Evolutionary conservation across 1,284 basidiomycete species (phyloP).

Genomic region (Sanghuangporus sanghuang): DNA sequence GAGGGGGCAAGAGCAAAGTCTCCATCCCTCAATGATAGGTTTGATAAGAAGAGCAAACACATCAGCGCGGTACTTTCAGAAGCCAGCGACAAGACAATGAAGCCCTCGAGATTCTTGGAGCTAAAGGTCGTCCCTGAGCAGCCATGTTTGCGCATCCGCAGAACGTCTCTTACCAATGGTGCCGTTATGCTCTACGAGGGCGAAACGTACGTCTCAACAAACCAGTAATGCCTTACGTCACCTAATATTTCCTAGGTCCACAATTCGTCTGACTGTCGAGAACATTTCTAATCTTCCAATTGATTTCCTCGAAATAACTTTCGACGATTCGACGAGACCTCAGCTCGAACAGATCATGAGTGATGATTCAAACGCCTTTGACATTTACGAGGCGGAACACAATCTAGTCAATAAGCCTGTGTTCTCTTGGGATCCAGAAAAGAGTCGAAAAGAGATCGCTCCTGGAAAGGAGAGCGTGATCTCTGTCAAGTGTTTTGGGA

Average conservation of each 20-base stretch:
- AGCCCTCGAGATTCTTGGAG: constrained; percentile 50
- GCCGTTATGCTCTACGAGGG: constrained; percentile 93
- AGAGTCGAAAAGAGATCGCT: constrained; percentile 49
- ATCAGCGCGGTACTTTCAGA: constrained; percentile 21
- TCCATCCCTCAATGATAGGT: constrained; percentile 61
- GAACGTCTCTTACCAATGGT: constrained; percentile 85
- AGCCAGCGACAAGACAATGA: constrained; percentile 23
- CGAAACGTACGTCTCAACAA: constrained; percentile 60
- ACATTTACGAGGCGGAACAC: constrained; percentile 89
- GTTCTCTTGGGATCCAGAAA: constrained; percentile 68
- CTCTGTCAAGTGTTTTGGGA: constrained; percentile 76
- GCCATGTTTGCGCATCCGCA: constrained; percentile 78
- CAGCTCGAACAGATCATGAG: constrained; percentile 71
- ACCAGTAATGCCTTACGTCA: not conserved
- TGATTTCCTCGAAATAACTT: constrained; percentile 80
- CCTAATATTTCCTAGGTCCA: constrained; percentile 48
- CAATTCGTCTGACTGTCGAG: constrained; percentile 79
- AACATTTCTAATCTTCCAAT: constrained; percentile 82
- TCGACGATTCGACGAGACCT: constrained; percentile 83
- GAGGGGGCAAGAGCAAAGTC: constrained; percentile 68
- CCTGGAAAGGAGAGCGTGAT: constrained; percentile 71
- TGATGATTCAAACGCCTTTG: constrained; percentile 77
- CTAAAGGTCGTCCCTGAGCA: constrained; percentile 81
- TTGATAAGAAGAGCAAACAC: constrained; percentile 31
- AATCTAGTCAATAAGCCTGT: constrained; percentile 75